Evolutionary conservation across 306 rosid genomes (phyloP).

Genomic region (Quercus robur): DNA sequence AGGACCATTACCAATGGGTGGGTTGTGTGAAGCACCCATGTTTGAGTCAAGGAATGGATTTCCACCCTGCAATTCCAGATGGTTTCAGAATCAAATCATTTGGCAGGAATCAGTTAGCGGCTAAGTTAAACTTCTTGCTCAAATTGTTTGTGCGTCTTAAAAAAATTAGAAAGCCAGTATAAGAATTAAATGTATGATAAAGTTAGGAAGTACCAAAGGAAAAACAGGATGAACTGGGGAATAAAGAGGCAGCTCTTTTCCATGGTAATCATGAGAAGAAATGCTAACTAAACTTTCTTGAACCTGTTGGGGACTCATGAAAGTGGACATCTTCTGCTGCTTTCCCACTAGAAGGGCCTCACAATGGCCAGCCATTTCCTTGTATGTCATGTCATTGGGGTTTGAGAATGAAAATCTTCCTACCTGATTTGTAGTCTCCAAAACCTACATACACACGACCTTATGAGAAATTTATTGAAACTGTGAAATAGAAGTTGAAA

Average conservation of each 20-base stretch:
- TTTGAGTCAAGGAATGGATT: constrained; percentile 63
- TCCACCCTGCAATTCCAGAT: constrained; percentile 47
- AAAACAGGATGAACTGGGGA: constrained; percentile 25
- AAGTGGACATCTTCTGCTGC: constrained; percentile 62
- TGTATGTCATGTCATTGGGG: constrained; percentile 64
- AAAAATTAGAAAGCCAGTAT: too few relatives aligned
- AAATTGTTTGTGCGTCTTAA: too few relatives aligned
- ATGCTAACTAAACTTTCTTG: constrained; percentile 35
- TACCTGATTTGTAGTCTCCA: constrained; percentile 55
- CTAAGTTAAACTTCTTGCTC: not conserved
- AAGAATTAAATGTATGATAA: not conserved
- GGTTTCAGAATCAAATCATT: constrained; percentile 7
- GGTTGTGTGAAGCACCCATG: constrained; percentile 23
- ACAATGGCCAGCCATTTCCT: constrained; percentile 83
- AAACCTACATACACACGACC: constrained; percentile 42
- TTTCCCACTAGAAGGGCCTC: constrained; percentile 71
- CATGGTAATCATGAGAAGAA: constrained; percentile 28
- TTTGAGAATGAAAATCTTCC: constrained; percentile 67
- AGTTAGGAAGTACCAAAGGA: constrained; percentile 43
- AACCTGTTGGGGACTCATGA: constrained; percentile 35
- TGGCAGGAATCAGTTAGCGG: not conserved
- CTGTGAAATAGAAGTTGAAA: not conserved
- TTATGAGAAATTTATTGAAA: not conserved
- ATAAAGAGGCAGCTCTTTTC: constrained; percentile 24
- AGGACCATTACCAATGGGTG: constrained; percentile 33